Base-by-base conservation (phyloP, 2,329 filamentous ascomycete species). In the Nakataea oryzae region DNA sequence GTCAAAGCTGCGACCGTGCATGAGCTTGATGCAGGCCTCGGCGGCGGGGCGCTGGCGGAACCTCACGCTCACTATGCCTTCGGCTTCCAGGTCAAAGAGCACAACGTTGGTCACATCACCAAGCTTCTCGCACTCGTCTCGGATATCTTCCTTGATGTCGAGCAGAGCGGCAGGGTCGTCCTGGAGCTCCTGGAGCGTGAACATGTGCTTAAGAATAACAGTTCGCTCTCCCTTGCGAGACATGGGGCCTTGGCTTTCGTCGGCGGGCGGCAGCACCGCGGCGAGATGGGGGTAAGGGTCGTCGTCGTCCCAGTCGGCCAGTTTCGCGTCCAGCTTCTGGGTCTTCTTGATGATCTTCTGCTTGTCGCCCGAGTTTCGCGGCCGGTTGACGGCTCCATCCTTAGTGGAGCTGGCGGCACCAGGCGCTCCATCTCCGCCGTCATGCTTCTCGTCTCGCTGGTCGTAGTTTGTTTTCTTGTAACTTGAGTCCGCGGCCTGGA, bases 251-350 rank as follows among this genome's bases (percentile, higher is more conserved):
- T 61, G 54, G 12, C 28, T 21, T 14, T 50, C 47, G n/a, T 56
- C 12, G 32, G 21, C 30, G 47, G 24, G 26, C 54, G 28, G 58
- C 58, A 54, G 54, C 29, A 57, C 27, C 13, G 54, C 28, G 85
- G 69, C 28, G 79, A 61, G 54, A 54, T 56, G 74, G 1, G 72
- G 79, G 65, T 76, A 83, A 29, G 88, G 83, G 62, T 93, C 88
- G 71, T 97, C 93, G 70, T 97, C 93, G 70, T 91, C 90, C 95
- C 95, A 99, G 74, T 97, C 93, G 3, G 92, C 89, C 41, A 97
- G 84, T 75, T 93, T 93, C 59, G 91, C 93, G 69, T 93, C 91
- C 68, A 97, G 81, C 72, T 93, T 95, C 73, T 96, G 90, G 0
- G 91, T 93, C 74, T 93, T 93, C 74, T 87, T 89, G 72, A 96